A percentile compares a stretch with the other conserved stretches of the same genome.
Evolutionary conservation across 305 asterid genomes (phyloP).

Genomic region (Solanum aculeatissimum): DNA sequence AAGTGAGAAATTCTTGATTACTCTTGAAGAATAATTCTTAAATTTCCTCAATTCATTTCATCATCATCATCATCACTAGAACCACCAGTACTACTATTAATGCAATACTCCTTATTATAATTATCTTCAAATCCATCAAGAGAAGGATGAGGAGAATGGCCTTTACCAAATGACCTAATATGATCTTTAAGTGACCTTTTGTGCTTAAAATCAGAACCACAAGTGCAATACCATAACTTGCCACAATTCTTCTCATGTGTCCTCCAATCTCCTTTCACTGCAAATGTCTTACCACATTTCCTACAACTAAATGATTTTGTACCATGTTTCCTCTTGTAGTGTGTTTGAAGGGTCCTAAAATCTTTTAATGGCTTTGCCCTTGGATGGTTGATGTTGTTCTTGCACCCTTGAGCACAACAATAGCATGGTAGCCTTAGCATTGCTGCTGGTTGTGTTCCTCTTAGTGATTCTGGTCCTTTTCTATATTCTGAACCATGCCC

Average conservation of each 20-base stretch:
- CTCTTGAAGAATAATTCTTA: not conserved
- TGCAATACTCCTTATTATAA: constrained; percentile 25
- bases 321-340: constrained; percentile 91
- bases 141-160: constrained; percentile 60
- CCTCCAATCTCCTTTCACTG: constrained; percentile 91
- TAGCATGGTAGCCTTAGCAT: constrained; percentile 85
- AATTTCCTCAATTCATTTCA: not conserved
- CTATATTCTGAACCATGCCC: constrained; percentile 87
- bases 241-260: constrained; percentile 94
- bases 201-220: constrained; percentile 89
- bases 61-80: constrained; percentile 51
- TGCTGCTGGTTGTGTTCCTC: constrained; percentile 81
- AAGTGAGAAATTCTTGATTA: not conserved
- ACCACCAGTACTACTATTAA: constrained; percentile 17
- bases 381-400: constrained; percentile 83
- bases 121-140: constrained; percentile 45
- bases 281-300: constrained; percentile 71
- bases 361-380: constrained; percentile 78
- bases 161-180: constrained; percentile 59
- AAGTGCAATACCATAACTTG: constrained; percentile 71
- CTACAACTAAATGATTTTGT: constrained; percentile 60
- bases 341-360: constrained; percentile 87
- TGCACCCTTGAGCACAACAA: constrained; percentile 74
- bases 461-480: constrained; percentile 69
- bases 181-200: constrained; percentile 85